Base-by-base conservation (phyloP, 2,329 filamentous ascomycete species). In the Penicillium sp. region DNA sequence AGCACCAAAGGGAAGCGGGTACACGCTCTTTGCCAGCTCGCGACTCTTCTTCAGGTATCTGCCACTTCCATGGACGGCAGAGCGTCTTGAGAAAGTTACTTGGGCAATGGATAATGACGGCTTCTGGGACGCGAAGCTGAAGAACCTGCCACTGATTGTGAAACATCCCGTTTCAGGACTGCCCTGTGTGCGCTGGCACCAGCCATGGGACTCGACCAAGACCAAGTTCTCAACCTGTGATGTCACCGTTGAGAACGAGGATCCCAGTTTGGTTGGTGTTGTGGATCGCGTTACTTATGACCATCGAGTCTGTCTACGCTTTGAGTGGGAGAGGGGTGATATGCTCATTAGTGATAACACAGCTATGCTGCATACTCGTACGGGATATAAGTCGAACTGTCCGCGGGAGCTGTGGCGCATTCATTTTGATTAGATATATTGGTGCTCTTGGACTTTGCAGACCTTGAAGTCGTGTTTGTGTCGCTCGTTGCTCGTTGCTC, bases 301-400 rank as follows among this genome's bases (percentile, higher is more conserved):
- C 54, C 68, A 75, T 4, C 69, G 78, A 0, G 73, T 80, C 0
- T 75, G 73, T 6, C 69, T 78, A 32, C 75, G 76, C 46, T 76
- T 79, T 47, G 61, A 69, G 4, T 82, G 79, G 78, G 72, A 81
- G 45, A 73, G 77, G 63, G 79, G 79, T 0, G 80, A 82, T 56
- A 40, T 82, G 32, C 53, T 82, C 1, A 62, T 82, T 4, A 80
- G 68, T 50, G 79, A 81, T 54, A 81, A 81, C 37, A 58, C 54
- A 6, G 56, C 58, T 2, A 65, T 62, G 60, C 47, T 62, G n/a
- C 60, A 62, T 44, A 62, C 60, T 12, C 60, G 60, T 0, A 63
- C 61, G 20, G 57, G 58, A 9, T 63, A 63, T 59, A 52, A 50
- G 9, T 58, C 48, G 33, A 45, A 61, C 12, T 63, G 61, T 37